phyloP scores from a whole-genome alignment of 345 rosid species.

The Sonneratia caseolaris region DNA sequence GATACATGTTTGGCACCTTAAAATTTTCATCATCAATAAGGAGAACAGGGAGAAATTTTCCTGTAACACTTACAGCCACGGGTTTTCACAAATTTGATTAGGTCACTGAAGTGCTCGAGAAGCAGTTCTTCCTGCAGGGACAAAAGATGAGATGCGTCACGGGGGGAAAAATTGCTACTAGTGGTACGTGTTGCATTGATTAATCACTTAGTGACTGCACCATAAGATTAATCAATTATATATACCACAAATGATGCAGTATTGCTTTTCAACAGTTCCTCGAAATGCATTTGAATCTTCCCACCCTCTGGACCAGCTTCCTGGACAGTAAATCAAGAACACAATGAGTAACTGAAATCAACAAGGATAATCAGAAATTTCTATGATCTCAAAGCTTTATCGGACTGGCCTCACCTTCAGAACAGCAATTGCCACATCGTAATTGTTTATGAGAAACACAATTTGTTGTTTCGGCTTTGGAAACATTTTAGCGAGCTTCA shows the following conservation, averaged over 20 bases:
- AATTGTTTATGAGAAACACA: constrained; percentile 90
- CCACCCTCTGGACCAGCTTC: constrained; percentile 97
- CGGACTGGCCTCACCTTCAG: constrained; percentile 50
- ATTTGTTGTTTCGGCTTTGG: constrained; percentile 62
- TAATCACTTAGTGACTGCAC: background rate
- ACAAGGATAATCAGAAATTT: background rate
- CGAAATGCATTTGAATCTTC: constrained; percentile 82
- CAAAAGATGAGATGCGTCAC: background rate
- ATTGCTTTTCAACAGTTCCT: constrained; percentile 83
- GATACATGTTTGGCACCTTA: background rate
- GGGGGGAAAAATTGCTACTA: no score
- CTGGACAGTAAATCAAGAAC: constrained; percentile 19
- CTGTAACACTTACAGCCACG: constrained; percentile 60
- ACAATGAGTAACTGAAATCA: background rate
- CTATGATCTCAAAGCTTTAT: background rate
- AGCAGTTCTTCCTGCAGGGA: constrained; percentile 77
- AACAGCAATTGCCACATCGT: constrained; percentile 90
- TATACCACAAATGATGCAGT: constrained; percentile 82
- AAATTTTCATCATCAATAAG: background rate
- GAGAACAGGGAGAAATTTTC: background rate
- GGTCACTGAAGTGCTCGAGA: constrained; percentile 78
- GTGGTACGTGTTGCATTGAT: background rate
- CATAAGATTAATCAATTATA: background rate
- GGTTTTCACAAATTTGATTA: constrained; percentile 83
- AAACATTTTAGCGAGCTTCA: constrained; percentile 75